A percentile compares a stretch with the other conserved stretches of the same genome.
These are phyloP conservation scores for Acer yangbiense DNA, from an alignment of 345 rosid species.

Conservation along the genomic window DNA sequence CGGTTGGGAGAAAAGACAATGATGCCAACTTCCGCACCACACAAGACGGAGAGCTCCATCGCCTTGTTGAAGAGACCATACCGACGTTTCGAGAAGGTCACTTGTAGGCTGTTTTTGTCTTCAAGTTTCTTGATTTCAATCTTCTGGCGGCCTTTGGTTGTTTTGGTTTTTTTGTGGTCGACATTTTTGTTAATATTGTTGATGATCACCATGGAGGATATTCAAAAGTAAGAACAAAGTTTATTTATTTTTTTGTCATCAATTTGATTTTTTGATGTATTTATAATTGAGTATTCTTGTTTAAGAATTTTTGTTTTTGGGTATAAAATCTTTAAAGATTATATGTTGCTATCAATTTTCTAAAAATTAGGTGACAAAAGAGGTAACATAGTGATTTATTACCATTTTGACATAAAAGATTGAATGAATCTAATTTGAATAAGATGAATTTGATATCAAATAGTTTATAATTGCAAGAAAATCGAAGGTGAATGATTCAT, in stretches of 20 bases:
- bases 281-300: neutral
- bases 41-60: constrained; percentile 33
- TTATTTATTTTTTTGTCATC: neutral
- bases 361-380: neutral
- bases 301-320: neutral
- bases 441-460: no score
- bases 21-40: constrained; percentile 34
- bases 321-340: neutral
- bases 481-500: no score
- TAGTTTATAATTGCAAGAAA: no score
- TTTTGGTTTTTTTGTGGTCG: neutral
- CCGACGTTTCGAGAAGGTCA: constrained; percentile 33
- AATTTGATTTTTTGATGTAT: neutral
- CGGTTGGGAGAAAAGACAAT: constrained; percentile 37
- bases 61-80: constrained; percentile 43
- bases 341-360: neutral
- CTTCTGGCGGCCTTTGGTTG: constrained; percentile 27
- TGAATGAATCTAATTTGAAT: no score
- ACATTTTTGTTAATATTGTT: neutral
- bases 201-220: neutral
- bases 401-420: neutral
- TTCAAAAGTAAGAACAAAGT: neutral
- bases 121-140: constrained; percentile 31
- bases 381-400: neutral
- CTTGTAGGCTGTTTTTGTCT: constrained; percentile 19